phyloP scores from a whole-genome alignment of 2,329 filamentous ascomycete species.

The Aureobasidium subglaciale region DNA sequence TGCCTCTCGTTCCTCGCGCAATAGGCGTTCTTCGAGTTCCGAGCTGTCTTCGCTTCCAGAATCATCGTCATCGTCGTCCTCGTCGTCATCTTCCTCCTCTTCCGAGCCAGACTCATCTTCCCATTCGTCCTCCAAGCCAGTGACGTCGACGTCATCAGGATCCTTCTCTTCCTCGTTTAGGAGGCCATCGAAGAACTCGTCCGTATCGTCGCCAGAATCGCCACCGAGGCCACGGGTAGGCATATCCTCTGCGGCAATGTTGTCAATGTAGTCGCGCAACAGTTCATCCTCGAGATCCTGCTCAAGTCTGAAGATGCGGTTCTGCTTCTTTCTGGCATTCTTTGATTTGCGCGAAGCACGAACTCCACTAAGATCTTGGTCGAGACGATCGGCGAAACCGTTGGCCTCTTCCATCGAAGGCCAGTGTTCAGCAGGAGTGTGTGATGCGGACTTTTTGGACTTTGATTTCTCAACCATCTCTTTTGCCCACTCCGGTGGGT shows the following conservation, averaged over 20 bases:
- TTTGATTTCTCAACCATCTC: background rate
- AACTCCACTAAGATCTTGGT: conserved; percentile 7
- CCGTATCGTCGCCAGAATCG: conserved; percentile 16
- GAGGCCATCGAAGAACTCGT: conserved; percentile 24
- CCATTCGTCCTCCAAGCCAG: conserved; percentile 17
- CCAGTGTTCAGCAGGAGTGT: background rate
- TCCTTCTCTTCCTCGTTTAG: conserved; percentile 23
- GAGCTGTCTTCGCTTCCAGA: conserved; percentile 30
- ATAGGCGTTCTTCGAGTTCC: conserved; percentile 28
- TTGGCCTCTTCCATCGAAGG: conserved; percentile 4
- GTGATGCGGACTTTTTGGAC: background rate
- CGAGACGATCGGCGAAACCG: conserved; percentile 9
- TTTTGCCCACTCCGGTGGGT: conserved; percentile 6
- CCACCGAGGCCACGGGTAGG: conserved; percentile 14
- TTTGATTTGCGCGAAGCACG: conserved; percentile 20
- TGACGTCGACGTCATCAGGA: conserved; percentile 20
- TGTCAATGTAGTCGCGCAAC: conserved; percentile 64
- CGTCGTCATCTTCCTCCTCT: conserved; percentile 23
- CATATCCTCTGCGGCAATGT: conserved; percentile 39
- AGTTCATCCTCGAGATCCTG: conserved; percentile 47
- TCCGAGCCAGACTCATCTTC: conserved; percentile 12
- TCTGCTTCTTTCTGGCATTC: conserved; percentile 28
- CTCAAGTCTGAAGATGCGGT: conserved; percentile 22
- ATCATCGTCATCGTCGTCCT: conserved; percentile 34
- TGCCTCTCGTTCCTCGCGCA: conserved; percentile 27